phyloP scores from a whole-genome alignment of 2,329 filamentous ascomycete genomes.

The Fusarium sacchari region DNA sequence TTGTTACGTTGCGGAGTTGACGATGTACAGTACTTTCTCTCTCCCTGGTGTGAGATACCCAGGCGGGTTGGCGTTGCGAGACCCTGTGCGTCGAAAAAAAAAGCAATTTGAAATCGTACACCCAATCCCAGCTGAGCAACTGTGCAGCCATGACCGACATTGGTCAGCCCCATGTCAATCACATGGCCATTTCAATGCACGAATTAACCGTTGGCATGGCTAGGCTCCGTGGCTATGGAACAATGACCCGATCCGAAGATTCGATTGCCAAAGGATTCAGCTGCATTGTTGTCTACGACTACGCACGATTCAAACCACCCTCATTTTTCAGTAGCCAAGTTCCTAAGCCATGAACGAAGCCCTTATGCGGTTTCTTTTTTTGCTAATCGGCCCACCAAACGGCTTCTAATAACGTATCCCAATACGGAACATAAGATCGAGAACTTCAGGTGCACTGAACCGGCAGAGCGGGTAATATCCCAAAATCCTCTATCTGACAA shows the following conservation, averaged over 20 bases:
- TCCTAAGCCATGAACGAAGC: constrained; percentile 18
- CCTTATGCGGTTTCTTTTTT: constrained; percentile 3
- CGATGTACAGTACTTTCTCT: constrained; percentile 38
- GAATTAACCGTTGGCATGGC: constrained; percentile 29
- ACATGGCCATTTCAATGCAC: constrained; percentile 42
- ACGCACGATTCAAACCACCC: constrained; percentile 37
- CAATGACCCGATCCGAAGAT: constrained; percentile 35
- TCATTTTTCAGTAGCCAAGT: constrained; percentile 18
- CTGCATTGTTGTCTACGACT: constrained; percentile 17
- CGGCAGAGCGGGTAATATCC: constrained; percentile 38
- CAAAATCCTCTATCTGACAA: constrained; percentile 27
- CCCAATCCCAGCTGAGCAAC: constrained; percentile 35
- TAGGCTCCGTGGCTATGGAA: constrained; percentile 40
- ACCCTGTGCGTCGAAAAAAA: constrained; percentile 25
- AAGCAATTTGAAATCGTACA: constrained; percentile 39
- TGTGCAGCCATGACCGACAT: constrained; percentile 39
- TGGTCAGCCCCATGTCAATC: constrained; percentile 41
- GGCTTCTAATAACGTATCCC: constrained; percentile 25
- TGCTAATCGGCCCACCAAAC: neutral
- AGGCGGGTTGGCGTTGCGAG: constrained; percentile 27
- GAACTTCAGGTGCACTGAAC: constrained; percentile 41
- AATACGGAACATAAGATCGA: constrained; percentile 26
- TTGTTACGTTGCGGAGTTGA: constrained; percentile 13
- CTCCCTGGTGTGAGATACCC: constrained; percentile 29
- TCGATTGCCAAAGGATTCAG: constrained; percentile 26